Evolutionary conservation across 106 monocot species (phyloP), one percentile per base, ranked within the genome.

Genomic region (Hemerocallis citrina): DNA sequence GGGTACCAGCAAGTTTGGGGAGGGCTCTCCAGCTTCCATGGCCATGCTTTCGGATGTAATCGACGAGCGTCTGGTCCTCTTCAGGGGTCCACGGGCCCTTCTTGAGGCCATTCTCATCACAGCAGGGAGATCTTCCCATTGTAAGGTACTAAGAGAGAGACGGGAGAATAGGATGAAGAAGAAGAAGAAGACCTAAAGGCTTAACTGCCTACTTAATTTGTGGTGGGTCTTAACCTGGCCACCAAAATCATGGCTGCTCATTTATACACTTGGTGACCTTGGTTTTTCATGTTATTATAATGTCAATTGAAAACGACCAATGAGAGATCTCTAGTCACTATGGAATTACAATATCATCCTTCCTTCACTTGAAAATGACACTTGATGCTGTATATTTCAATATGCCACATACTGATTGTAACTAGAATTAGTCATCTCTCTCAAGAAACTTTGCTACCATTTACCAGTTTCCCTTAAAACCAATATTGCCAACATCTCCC

Each of bases 1-100:
- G 14, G 5, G 19, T 55, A 78, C 92, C 92, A 36, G 92, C 92
- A 52, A 87, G 78, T 59, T 78, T 92, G 13, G 92, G 92, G 6
- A 92, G 92, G 20, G 92, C 83, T 74, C 88, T 80, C 92, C 92
- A 92, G 78, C 88, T 92, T 37, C 92, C 87, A 76, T 81, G 78
- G 73, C 87, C 92, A 52, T 88, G 77, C 40, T 88, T 78, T 47
- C 84, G 67, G 47, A 92, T 92, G 70, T 87, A 81, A 0, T 84
- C 66, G 15, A 81, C 58, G 14, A 92, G 84, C 62, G 71, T 87
- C 46, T 88, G 73, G 55, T 92, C 92, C 35, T 92, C 92, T 49
- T 92, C 92, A 43, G 81, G 77, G 14, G 92, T 88, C 92, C 92
- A 92, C 5, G 92, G 92, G 6, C 88, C 92, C 67, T 92, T 92